Evolutionary conservation across 2,329 filamentous ascomycete genomes (phyloP).

Genomic region (Diaporthe humulicola): DNA sequence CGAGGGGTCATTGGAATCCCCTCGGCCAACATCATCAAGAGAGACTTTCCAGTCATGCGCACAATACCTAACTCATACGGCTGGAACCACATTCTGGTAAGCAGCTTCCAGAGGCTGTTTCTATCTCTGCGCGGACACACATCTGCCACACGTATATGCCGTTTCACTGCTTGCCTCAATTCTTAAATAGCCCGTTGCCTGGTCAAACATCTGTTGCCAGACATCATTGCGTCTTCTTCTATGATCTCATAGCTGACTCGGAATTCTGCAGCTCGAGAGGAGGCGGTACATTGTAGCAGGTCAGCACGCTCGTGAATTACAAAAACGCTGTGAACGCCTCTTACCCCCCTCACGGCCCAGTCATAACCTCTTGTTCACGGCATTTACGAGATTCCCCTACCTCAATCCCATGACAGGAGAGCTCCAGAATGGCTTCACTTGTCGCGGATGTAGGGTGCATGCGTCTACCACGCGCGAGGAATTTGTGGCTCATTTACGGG

Average conservation of each 20-base stretch:
- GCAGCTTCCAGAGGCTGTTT: background rate
- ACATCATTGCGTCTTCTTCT: background rate
- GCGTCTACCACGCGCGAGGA: background rate
- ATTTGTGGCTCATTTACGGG: background rate
- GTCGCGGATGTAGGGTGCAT: background rate
- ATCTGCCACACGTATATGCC: background rate
- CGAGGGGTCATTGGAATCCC: background rate
- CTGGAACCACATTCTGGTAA: background rate
- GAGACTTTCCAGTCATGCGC: slow-evolving; percentile 12
- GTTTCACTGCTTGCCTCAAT: background rate
- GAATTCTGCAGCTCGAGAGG: background rate
- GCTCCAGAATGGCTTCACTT: background rate
- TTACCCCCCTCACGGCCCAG: background rate
- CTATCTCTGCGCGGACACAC: too few species aligned
- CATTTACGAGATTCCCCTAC: background rate
- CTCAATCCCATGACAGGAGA: background rate
- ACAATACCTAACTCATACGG: slow-evolving; percentile 3
- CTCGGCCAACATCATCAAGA: slow-evolving; percentile 6
- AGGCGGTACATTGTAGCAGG: slow-evolving; percentile 15
- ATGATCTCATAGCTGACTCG: background rate
- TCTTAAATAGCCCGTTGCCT: too few species aligned
- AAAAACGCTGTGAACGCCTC: background rate
- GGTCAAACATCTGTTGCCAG: background rate
- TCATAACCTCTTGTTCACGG: background rate
- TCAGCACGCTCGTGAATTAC: slow-evolving; percentile 12